phyloP scores from a whole-genome alignment of 768 basidiomycete genomes.

The Amanita pallidorosea region DNA sequence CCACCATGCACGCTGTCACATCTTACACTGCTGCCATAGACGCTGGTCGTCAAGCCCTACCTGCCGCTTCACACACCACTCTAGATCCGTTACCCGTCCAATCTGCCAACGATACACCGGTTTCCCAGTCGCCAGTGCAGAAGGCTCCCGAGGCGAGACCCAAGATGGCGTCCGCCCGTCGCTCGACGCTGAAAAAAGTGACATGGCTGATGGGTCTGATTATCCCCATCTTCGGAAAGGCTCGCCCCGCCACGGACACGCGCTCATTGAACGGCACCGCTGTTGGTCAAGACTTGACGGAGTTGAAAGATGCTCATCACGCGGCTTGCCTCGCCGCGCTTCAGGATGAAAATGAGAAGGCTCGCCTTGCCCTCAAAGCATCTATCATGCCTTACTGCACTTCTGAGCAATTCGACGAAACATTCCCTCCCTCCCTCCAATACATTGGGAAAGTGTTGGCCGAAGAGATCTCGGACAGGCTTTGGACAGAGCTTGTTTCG shows the following conservation, averaged over 20 bases:
- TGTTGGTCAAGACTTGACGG: no score
- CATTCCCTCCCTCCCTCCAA: neutral
- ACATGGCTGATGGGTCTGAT: no score
- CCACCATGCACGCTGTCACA: no score
- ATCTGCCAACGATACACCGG: neutral
- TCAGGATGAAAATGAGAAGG: no score
- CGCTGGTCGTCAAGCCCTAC: neutral
- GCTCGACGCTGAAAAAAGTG: no score
- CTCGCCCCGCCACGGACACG: no score
- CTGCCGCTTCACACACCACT: neutral
- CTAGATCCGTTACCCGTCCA: neutral
- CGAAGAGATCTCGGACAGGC: neutral
- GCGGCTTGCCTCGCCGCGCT: neutral
- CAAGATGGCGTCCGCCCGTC: no score
- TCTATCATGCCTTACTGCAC: neutral
- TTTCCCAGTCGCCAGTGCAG: neutral
- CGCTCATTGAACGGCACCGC: neutral
- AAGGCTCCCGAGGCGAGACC: neutral
- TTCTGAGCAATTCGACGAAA: no score
- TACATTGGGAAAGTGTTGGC: neutral
- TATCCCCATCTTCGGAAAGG: no score
- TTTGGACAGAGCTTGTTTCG: neutral
- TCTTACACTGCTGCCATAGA: neutral
- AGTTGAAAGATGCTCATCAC: neutral
- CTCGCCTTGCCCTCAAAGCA: no score